Conservation (phyloP, 2,329 filamentous ascomycete species). For the Exserohilum turcica region DNA sequence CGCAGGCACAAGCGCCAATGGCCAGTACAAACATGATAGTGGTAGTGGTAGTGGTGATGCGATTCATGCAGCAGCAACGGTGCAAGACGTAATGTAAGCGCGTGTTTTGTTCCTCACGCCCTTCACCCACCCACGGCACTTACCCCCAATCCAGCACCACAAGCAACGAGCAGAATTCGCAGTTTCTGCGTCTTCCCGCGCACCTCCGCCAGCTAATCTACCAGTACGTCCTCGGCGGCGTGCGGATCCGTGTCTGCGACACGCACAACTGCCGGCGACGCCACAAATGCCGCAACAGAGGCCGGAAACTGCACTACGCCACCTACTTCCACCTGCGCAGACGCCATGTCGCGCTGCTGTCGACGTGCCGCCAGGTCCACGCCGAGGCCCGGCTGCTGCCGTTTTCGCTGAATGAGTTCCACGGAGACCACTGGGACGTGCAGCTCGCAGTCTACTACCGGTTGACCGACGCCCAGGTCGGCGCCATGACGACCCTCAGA, state of each 20-base stretch:
- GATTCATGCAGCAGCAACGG: neutral
- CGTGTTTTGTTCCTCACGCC: neutral
- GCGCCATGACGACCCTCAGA: conserved; percentile 3
- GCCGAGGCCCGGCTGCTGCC: neutral
- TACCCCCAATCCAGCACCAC: neutral
- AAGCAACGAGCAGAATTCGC: neutral
- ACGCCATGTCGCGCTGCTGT: neutral
- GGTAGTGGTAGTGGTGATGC: no score
- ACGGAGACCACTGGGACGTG: conserved; percentile 5
- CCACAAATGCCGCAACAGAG: conserved; percentile 2
- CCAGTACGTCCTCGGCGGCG: conserved; percentile 1
- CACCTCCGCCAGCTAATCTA: conserved; percentile 1
- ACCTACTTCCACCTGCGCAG: conserved; percentile 7
- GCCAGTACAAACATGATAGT: neutral
- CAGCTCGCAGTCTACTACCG: conserved; percentile 9
- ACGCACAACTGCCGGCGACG: neutral
- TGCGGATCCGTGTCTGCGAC: conserved; percentile 4
- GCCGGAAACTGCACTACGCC: neutral
- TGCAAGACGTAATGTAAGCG: neutral
- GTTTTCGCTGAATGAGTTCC: conserved; percentile 4
- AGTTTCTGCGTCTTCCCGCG: conserved; percentile 3
- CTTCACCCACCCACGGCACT: neutral
- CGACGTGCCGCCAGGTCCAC: neutral
- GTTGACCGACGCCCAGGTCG: conserved; percentile 1
- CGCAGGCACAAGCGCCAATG: neutral